These are phyloP conservation scores for Patellaria atrata DNA, from an alignment of 495 filamentous ascomycete genomes.

Conservation along the genomic window DNA sequence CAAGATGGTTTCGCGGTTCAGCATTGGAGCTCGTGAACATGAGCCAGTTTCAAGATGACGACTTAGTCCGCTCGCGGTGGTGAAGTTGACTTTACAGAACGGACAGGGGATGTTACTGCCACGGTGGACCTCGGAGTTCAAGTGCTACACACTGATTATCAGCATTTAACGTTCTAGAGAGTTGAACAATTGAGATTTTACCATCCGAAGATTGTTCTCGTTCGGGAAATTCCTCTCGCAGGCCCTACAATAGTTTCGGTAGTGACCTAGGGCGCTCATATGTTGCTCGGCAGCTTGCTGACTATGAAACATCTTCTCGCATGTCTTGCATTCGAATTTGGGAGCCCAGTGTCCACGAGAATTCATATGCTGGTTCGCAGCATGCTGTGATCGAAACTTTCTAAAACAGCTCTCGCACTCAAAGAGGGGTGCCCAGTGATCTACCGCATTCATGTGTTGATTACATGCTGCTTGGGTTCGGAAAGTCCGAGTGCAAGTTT, in stretches of 20 bases:
- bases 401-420: conserved; percentile 7
- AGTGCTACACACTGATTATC: conserved; percentile 23
- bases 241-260: conserved; percentile 26
- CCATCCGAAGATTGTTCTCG: conserved; percentile 29
- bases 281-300: conserved; percentile 24
- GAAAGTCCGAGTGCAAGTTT: conserved; percentile 11
- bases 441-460: conserved; percentile 15
- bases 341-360: conserved; percentile 22
- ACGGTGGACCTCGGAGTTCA: conserved; percentile 49
- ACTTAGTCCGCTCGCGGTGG: conserved; percentile 29
- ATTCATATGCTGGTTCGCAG: conserved; percentile 13
- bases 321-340: conserved; percentile 28
- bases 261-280: conserved; percentile 27
- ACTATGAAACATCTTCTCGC: conserved; percentile 20
- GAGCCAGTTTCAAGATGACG: conserved; percentile 35
- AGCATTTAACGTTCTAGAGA: conserved; percentile 5
- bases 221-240: conserved; percentile 29
- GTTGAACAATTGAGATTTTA: conserved; percentile 12
- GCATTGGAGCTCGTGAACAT: conserved; percentile 24
- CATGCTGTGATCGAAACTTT: conserved; percentile 1
- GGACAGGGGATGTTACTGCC: conserved; percentile 50
- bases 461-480: conserved; percentile 4
- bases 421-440: conserved; percentile 6
- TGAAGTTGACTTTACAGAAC: conserved; percentile 31
- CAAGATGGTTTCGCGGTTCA: conserved; percentile 34